These are phyloP conservation scores for Suillus tomentosus DNA, from an alignment of 768 basidiomycete genomes.

Conservation along the genomic window DNA sequence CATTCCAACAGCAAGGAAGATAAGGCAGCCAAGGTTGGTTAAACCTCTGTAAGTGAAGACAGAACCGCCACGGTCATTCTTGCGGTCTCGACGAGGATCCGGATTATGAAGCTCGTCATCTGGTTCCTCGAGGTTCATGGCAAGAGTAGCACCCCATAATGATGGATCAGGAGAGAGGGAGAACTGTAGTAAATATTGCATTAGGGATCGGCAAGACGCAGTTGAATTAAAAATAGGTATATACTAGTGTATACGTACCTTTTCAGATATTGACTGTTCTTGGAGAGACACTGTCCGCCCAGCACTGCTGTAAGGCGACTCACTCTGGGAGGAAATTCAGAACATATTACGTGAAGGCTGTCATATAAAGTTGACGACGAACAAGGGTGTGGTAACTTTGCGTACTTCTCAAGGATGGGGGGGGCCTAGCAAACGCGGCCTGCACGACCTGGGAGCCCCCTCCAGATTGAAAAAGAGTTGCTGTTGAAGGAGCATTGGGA, in stretches of 20 bases:
- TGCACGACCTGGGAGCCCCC: slow-evolving; percentile 37
- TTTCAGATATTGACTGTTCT: slow-evolving; percentile 56
- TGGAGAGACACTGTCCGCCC: slow-evolving; percentile 31
- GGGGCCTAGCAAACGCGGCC: slow-evolving; percentile 45
- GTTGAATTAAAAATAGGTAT: not conserved
- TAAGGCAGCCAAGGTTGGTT: slow-evolving; percentile 69
- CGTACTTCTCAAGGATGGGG: slow-evolving; percentile 37
- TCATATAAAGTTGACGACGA: slow-evolving; percentile 17
- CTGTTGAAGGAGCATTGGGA: slow-evolving; percentile 49
- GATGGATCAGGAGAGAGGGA: slow-evolving; percentile 74
- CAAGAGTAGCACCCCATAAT: slow-evolving; percentile 71
- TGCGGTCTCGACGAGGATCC: slow-evolving; percentile 62
- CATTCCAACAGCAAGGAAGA: slow-evolving; percentile 53
- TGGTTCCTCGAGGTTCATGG: slow-evolving; percentile 54
- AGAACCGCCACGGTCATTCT: slow-evolving; percentile 53
- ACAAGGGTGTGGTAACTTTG: slow-evolving; percentile 48
- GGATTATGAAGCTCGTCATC: slow-evolving; percentile 79
- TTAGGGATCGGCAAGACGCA: not conserved
- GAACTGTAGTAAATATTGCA: slow-evolving; percentile 44
- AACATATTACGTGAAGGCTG: not conserved
- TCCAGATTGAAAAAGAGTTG: slow-evolving; percentile 48
- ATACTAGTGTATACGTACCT: slow-evolving; percentile 38
- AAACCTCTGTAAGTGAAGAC: slow-evolving; percentile 72
- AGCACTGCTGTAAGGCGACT: slow-evolving; percentile 42
- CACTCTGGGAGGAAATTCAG: slow-evolving; percentile 31